Evolutionary conservation across 2,329 filamentous ascomycete species (phyloP), one percentile per base, ranked within the genome.

Genomic region (Curvularia eragrostidis): DNA sequence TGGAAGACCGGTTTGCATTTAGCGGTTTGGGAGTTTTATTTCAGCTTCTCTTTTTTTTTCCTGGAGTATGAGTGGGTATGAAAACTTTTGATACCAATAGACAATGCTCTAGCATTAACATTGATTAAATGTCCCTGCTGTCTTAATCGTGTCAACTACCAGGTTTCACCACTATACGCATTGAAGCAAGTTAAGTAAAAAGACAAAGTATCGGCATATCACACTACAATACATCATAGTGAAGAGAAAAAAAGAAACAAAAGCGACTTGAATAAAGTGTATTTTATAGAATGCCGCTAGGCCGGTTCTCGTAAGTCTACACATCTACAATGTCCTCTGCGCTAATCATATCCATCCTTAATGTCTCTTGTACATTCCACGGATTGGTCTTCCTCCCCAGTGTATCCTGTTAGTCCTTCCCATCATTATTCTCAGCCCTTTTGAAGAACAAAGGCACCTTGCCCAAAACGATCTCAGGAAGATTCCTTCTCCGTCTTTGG

Each of bases 51-150:
- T 38, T 5, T 49, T 24, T 38, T 48, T 39, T 19, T 18, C 23
- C 32, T 49, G 30, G 41, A 10, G 18, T 49, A 43, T 32, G 42
- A 43, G 36, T 26, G 43, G 46, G 34, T 48, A 43, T 43, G 28
- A 38, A 36, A 48, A 18, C 39, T 39, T 42, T 53, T 42, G 50
- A 56, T 56, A 56, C 54, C 54, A 56, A 56, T 48, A 43, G 54
- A 53, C 34, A 19, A 47, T 42, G 36, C 42, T 42, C 30, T 42
- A 34, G 19, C 24, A 5, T 46, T 12, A 18, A 39, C 18, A 15
- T 21, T n/a, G 32, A 9, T 48, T 48, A 48, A 42, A 42, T 34
- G 24, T 15, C 18, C 15, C 18, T 51, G 5, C 42, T 49, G 23
- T 5, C 30, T 15, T 28, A 19, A 36, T 19, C 10, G 23, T 48